Percentiles rank a stretch among this genome's conserved stretches.
phyloP scores from a whole-genome alignment of 371 early-diverging fungal genomes.

The Mortierella sp. region DNA sequence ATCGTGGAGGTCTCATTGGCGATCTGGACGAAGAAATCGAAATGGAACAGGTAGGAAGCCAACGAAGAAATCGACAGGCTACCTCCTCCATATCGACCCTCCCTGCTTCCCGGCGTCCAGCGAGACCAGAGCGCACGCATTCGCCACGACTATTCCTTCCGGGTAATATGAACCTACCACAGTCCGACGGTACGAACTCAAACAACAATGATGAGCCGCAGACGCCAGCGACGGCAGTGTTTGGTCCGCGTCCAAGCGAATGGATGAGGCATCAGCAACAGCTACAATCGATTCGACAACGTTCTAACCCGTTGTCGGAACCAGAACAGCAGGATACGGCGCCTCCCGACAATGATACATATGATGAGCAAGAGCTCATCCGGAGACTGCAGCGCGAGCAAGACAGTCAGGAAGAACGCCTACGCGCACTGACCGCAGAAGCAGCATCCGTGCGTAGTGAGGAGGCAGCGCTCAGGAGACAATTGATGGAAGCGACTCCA shows the following conservation, averaged over 20 bases:
- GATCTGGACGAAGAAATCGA: conserved; percentile 39
- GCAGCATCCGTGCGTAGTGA: conserved; percentile 32
- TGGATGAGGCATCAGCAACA: conserved; percentile 49
- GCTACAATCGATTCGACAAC: conserved; percentile 18
- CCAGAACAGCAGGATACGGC: neutral
- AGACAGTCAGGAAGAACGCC: conserved; percentile 39
- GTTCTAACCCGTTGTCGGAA: neutral
- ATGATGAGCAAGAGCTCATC: conserved; percentile 38
- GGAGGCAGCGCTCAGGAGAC: conserved; percentile 15
- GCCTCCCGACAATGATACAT: neutral
- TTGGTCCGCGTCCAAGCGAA: conserved; percentile 44
- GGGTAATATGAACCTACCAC: neutral
- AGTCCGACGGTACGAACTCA: neutral
- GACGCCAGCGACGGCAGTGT: conserved; percentile 38
- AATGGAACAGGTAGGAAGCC: conserved; percentile 38
- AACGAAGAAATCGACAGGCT: conserved; percentile 4
- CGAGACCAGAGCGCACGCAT: too few relatives aligned
- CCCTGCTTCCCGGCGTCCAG: conserved; percentile 3
- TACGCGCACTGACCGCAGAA: conserved; percentile 33
- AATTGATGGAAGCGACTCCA: neutral
- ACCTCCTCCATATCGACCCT: conserved; percentile 5
- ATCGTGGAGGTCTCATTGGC: conserved; percentile 21
- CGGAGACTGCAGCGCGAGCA: conserved; percentile 36
- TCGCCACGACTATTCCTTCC: too few relatives aligned
- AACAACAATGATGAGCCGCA: conserved; percentile 31